These are phyloP conservation scores for Arthrinium puccinioides DNA, from an alignment of 2,329 filamentous ascomycete species.

Conservation along the genomic window DNA sequence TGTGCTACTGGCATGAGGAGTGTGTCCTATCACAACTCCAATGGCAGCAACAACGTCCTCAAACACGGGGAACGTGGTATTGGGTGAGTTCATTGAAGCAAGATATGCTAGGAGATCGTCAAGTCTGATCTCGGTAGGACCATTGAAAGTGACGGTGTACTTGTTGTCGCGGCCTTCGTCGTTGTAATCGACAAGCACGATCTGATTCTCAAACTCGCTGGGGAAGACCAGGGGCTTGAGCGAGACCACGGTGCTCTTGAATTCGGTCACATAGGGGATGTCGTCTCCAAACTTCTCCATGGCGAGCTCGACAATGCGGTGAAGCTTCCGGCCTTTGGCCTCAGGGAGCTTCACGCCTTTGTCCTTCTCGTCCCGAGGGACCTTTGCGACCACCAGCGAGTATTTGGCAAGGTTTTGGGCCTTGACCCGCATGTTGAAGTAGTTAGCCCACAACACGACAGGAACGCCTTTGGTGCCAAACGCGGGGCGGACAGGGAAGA, in stretches of 20 bases:
- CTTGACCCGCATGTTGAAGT: slow-evolving; percentile 37
- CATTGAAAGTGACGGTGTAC: slow-evolving; percentile 34
- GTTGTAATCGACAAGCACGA: slow-evolving; percentile 26
- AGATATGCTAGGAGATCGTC: slow-evolving; percentile 37
- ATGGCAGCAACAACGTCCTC: slow-evolving; percentile 41
- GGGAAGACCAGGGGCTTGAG: slow-evolving; percentile 29
- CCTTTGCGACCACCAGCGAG: slow-evolving; percentile 27
- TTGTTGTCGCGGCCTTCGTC: slow-evolving; percentile 26
- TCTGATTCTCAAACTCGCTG: slow-evolving; percentile 12
- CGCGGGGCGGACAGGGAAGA: slow-evolving; percentile 39
- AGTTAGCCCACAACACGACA: slow-evolving; percentile 47
- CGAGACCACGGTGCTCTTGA: slow-evolving; percentile 40
- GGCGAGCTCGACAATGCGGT: slow-evolving; percentile 30
- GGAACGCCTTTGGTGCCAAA: slow-evolving; percentile 36
- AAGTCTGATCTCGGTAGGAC: slow-evolving; percentile 29
- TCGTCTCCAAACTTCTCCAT: slow-evolving; percentile 26
- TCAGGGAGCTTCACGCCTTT: slow-evolving; percentile 2
- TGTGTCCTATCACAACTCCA: slow-evolving; percentile 43
- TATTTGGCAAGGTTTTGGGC: slow-evolving; percentile 35
- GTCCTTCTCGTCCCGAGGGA: no score
- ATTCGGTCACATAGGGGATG: slow-evolving; percentile 37
- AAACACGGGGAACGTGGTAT: slow-evolving; percentile 39
- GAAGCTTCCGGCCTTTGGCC: slow-evolving; percentile 35
- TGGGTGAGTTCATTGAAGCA: slow-evolving; percentile 28
- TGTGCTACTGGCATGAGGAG: slow-evolving; percentile 27